Conservation (phyloP, 768 basidiomycete species). For the Russula lepida region DNA sequence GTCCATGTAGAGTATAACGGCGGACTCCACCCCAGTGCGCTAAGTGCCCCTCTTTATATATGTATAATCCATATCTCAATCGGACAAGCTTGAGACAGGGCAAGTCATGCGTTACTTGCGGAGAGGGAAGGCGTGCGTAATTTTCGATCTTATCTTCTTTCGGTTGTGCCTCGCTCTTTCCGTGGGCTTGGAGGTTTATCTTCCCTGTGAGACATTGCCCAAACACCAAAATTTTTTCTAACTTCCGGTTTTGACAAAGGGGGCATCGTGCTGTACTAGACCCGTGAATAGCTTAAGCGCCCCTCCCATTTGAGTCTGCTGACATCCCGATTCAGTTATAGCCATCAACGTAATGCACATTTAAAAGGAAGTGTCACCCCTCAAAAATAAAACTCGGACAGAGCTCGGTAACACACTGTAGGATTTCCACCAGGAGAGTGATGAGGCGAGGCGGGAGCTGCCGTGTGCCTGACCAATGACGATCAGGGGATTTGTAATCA, state of each 20-base stretch:
- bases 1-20: neutral
- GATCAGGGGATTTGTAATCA: neutral
- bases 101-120: neutral
- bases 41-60: neutral
- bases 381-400: neutral
- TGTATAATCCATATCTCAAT: neutral
- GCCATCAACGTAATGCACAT: neutral
- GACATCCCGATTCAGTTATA: neutral
- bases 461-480: too few relatives aligned
- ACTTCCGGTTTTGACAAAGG: neutral
- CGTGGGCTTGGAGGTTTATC: neutral
- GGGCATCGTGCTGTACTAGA: neutral
- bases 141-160: neutral
- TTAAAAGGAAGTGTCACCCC: neutral
- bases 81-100: neutral
- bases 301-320: neutral
- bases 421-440: slow-evolving; percentile 1
- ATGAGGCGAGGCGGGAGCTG: neutral
- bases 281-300: neutral
- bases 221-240: neutral
- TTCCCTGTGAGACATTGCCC: neutral
- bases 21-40: neutral
- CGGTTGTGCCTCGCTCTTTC: neutral
- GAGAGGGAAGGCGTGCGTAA: neutral
- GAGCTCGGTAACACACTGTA: neutral